Evolutionary conservation across 352 stramenopile genomes (phyloP).

Genomic region (Pythium sukuiense): DNA sequence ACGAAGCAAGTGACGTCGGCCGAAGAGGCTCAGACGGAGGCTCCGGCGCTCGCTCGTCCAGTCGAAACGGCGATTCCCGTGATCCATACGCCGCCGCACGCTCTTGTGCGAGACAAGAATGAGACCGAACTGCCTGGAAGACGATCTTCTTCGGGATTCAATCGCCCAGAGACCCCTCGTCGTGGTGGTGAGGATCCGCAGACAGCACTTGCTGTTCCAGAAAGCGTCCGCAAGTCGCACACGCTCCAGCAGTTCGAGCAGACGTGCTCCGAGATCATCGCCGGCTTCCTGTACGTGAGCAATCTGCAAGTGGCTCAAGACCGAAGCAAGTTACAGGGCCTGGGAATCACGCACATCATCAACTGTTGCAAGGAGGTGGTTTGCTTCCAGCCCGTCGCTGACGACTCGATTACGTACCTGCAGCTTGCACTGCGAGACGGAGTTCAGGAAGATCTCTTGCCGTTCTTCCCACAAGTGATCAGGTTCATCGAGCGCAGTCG

Average conservation of each 20-base stretch:
- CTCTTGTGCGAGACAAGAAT: background rate
- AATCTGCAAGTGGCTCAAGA: constrained; percentile 48
- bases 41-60: background rate
- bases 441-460: constrained; percentile 58
- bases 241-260: constrained; percentile 37
- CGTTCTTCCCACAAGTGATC: constrained; percentile 54
- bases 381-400: background rate
- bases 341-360: constrained; percentile 58
- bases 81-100: constrained; percentile 16
- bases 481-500: constrained; percentile 38
- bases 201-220: constrained; percentile 36
- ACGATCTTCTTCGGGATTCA: background rate
- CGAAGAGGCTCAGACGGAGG: background rate
- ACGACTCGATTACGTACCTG: constrained; percentile 14
- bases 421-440: constrained; percentile 55
- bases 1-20: background rate
- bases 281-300: constrained; percentile 57
- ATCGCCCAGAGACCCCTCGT: constrained; percentile 2
- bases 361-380: constrained; percentile 56
- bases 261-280: constrained; percentile 64
- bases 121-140: background rate
- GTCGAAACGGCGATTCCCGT: constrained; percentile 6
- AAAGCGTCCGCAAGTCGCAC: constrained; percentile 62
- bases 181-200: background rate
- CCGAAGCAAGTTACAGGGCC: constrained; percentile 15